These are phyloP conservation scores for Lactarius hatsudake DNA, from an alignment of 768 basidiomycete species.

Conservation along the genomic window DNA sequence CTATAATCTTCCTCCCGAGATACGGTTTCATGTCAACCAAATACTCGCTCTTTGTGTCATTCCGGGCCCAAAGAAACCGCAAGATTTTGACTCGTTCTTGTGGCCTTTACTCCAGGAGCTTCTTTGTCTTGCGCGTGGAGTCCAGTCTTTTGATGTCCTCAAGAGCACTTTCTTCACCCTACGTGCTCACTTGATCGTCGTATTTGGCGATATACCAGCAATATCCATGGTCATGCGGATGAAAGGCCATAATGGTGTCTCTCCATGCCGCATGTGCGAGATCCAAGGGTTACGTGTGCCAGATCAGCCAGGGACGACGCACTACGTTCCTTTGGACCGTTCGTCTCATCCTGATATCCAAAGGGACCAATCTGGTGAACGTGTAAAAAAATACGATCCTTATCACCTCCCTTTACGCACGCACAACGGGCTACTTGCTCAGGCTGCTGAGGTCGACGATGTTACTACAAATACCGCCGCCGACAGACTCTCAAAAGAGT, in stretches of 20 bases:
- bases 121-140: constrained; percentile 29
- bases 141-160: constrained; percentile 26
- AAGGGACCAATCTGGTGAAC: background rate
- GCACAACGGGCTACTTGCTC: constrained; percentile 33
- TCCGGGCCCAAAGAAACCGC: constrained; percentile 32
- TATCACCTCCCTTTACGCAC: constrained; percentile 36
- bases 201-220: constrained; percentile 38
- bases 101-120: constrained; percentile 33
- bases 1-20: constrained; percentile 42
- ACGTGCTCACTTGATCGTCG: constrained; percentile 33
- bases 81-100: constrained; percentile 34
- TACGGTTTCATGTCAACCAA: constrained; percentile 29
- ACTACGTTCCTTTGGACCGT: constrained; percentile 9
- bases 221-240: constrained; percentile 35
- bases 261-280: constrained; percentile 39
- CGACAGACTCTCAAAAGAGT: constrained; percentile 46
- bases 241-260: constrained; percentile 43
- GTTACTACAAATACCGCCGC: constrained; percentile 21
- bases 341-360: background rate
- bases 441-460: constrained; percentile 36
- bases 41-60: constrained; percentile 31
- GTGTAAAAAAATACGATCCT: constrained; percentile 29
- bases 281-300: constrained; percentile 33
- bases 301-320: background rate
- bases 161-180: constrained; percentile 31